A percentile compares a stretch with the other conserved stretches of the same genome.
Conservation (phyloP, 192 early-diverging fungal genomes). For the Entomortierella beljakovae region DNA sequence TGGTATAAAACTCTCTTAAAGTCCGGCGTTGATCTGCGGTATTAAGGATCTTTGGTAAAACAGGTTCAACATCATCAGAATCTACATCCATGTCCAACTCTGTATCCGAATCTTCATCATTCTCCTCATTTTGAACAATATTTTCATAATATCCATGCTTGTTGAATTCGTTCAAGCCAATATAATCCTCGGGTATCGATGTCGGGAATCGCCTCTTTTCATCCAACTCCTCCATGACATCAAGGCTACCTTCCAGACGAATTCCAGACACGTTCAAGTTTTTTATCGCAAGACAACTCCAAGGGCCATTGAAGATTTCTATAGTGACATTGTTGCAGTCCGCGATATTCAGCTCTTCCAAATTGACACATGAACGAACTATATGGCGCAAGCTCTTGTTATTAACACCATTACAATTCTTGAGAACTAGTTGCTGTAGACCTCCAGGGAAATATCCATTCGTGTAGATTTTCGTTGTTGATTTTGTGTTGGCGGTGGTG, state of each 20-base stretch:
- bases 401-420: conserved; percentile 4
- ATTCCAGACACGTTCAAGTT: conserved; percentile 8
- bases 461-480: conserved; percentile 1
- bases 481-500: not conserved
- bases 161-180: not conserved
- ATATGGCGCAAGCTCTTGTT: conserved; percentile 21
- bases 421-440: not conserved
- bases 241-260: not conserved
- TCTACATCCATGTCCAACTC: not conserved
- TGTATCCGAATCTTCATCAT: not conserved
- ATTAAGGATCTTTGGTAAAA: not conserved
- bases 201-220: conserved; percentile 2
- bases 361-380: conserved; percentile 29
- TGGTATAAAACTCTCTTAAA: conserved; percentile 15
- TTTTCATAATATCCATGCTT: conserved; percentile 1
- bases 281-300: conserved; percentile 6
- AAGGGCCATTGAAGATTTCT: conserved; percentile 27
- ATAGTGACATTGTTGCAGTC: conserved; percentile 1
- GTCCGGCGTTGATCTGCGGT: not conserved
- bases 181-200: not conserved
- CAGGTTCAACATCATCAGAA: not conserved
- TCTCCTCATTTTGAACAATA: not conserved
- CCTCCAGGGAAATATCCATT: conserved; percentile 2
- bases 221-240: not conserved
- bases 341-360: conserved; percentile 1